Evolutionary conservation across 1,139 yeast species (phyloP).

Genomic region (Geotrichum reessii): DNA sequence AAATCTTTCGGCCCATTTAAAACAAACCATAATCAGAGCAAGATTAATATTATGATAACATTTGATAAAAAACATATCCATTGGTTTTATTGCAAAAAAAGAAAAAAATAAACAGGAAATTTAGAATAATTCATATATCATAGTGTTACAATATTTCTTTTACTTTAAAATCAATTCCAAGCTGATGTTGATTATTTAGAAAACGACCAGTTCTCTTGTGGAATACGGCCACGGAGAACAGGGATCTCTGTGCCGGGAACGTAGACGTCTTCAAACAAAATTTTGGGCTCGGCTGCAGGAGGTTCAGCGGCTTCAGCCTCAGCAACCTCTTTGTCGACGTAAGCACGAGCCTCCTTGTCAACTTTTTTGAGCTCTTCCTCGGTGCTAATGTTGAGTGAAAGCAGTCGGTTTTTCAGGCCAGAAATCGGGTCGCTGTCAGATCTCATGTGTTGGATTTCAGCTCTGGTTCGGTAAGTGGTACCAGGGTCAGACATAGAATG

Average conservation of each 20-base stretch:
- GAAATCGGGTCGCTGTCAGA: slow-evolving; percentile 97
- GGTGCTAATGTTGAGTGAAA: slow-evolving; percentile 78
- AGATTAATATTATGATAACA: not conserved
- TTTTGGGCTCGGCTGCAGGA: slow-evolving; percentile 93
- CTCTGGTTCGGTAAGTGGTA: slow-evolving; percentile 99
- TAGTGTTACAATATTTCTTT: not conserved
- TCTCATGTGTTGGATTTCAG: slow-evolving; percentile 99
- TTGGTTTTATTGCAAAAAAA: too few relatives aligned
- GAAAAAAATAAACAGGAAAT: too few relatives aligned
- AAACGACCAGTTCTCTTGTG: slow-evolving; percentile 57
- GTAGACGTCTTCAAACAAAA: slow-evolving; percentile 93
- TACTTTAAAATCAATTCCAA: not conserved
- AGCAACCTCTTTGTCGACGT: slow-evolving; percentile 90
- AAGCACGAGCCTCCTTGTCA: slow-evolving; percentile 93
- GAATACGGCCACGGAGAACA: slow-evolving; percentile 91
- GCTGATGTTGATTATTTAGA: slow-evolving; percentile 13
- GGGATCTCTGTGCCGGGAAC: slow-evolving; percentile 92
- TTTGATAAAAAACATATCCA: too few relatives aligned
- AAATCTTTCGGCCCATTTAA: too few relatives aligned
- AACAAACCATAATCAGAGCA: too few relatives aligned
- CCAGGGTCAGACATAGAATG: slow-evolving; percentile 99
- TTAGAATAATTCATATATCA: too few relatives aligned
- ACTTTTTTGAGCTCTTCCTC: slow-evolving; percentile 91
- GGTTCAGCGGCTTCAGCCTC: slow-evolving; percentile 91
- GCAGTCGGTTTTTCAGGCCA: slow-evolving; percentile 80